phyloP scores from a whole-genome alignment of 192 early-diverging fungal genomes.

The Tieghemiomyces parasiticus region DNA sequence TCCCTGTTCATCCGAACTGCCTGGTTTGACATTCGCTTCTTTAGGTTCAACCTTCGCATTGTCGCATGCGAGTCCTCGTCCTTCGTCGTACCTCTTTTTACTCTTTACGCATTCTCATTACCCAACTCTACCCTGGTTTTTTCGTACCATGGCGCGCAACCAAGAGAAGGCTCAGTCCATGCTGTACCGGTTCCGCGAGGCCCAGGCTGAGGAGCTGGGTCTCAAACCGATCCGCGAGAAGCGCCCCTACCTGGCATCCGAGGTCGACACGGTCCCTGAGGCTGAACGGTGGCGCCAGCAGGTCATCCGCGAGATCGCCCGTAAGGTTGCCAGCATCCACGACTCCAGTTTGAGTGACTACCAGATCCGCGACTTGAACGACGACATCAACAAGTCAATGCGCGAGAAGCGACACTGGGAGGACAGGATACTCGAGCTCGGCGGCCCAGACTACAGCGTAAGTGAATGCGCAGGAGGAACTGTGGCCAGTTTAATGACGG shows the following conservation, averaged over 20 bases:
- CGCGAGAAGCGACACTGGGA: slow-evolving; percentile 91
- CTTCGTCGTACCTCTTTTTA: no score
- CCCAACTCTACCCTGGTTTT: not conserved
- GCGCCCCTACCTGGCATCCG: slow-evolving; percentile 60
- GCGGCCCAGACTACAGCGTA: slow-evolving; percentile 82
- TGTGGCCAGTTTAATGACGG: no score
- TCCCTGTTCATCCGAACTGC: no score
- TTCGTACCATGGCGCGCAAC: slow-evolving; percentile 63
- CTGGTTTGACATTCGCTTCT: no score
- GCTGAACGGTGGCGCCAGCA: slow-evolving; percentile 87
- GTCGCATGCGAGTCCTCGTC: no score
- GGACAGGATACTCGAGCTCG: slow-evolving; percentile 72
- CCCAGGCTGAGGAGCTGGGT: slow-evolving; percentile 71
- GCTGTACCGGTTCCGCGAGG: slow-evolving; percentile 94
- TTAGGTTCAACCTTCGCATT: no score
- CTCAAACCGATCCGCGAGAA: slow-evolving; percentile 42
- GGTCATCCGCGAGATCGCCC: slow-evolving; percentile 75
- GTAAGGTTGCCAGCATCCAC: slow-evolving; percentile 79
- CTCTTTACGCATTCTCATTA: no score
- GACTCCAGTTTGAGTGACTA: slow-evolving; percentile 81
- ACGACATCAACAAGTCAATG: slow-evolving; percentile 89
- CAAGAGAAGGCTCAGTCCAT: slow-evolving; percentile 98
- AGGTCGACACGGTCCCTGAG: slow-evolving; percentile 53
- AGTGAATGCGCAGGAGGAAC: no score
- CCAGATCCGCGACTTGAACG: slow-evolving; percentile 88